These are phyloP conservation scores for Aquanectria penicillioides DNA, from an alignment of 2,329 filamentous ascomycete genomes.

Conservation along the genomic window DNA sequence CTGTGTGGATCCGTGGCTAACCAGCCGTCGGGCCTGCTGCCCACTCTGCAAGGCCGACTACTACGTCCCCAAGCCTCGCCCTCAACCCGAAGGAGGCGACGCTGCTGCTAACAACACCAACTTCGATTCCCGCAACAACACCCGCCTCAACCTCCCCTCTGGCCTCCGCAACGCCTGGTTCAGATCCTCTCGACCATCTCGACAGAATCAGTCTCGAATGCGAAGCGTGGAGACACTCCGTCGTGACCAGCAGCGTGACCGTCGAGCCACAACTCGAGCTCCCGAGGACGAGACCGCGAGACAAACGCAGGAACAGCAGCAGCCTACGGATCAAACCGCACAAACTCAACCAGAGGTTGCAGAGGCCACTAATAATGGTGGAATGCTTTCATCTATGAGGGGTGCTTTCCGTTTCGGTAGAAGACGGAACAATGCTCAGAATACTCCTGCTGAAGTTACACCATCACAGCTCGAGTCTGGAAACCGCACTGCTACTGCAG, in stretches of 20 bases:
- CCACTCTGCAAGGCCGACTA: conserved; percentile 98
- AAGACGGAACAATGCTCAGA: conserved; percentile 33
- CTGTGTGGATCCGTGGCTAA: conserved; percentile 97
- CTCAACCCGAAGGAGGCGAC: conserved; percentile 56
- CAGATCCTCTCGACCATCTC: conserved; percentile 28
- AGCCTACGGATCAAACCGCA: neutral
- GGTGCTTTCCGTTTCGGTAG: conserved; percentile 46
- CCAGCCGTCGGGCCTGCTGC: conserved; percentile 91
- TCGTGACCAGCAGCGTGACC: conserved; percentile 1
- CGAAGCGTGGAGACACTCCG: neutral
- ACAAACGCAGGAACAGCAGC: neutral
- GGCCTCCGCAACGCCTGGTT: conserved; percentile 54
- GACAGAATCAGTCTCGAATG: conserved; percentile 2
- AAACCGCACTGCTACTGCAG: conserved; percentile 40
- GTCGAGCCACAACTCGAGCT: conserved; percentile 7
- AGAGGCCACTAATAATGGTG: conserved; percentile 22
- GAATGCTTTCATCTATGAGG: conserved; percentile 46
- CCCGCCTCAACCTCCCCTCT: conserved; percentile 60
- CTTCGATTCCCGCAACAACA: conserved; percentile 51
- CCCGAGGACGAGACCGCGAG: conserved; percentile 4
- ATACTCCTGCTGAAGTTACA: conserved; percentile 43
- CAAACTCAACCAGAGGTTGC: neutral
- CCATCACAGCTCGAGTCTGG: conserved; percentile 61
- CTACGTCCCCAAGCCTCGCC: conserved; percentile 90
- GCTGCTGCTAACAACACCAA: conserved; percentile 43